Base-by-base conservation (phyloP, 176 grass and related monocot species). In the Puya raimondii region DNA sequence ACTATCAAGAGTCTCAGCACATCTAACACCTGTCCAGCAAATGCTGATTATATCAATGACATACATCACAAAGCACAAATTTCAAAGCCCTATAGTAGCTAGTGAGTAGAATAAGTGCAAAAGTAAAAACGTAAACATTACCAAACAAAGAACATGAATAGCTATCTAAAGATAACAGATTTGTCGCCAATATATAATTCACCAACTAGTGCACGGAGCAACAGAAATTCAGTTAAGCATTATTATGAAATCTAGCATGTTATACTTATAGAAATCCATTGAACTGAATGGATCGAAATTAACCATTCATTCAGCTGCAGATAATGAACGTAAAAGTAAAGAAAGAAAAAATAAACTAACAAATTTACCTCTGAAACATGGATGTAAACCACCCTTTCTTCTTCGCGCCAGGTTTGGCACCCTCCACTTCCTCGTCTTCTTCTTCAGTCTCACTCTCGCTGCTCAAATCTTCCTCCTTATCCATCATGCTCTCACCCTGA, bases 301-400 rank as follows among this genome's bases (percentile, higher is more conserved):
- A 20, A 61, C 21, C 56, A 61, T 18, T 10, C 56, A 61, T 61
- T 61, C 56, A 61, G 21, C 1, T 20, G 56, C 26, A 4, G 15
- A 13, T 2, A 14, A 59, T 16, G 15, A 47, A 42, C 6, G 33
- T 29, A 53, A 51, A 70, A 23, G 26, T 13, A 1, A 70, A 70
- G 68, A 23, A 7, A 49, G 20, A 8, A 3, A 48, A 20, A 4
- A 20, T 15, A 69, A 69, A 51, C 23, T 42, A 42, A 42, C 33
- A 42, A 66, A 33, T 49, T 64, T 91, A 97, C 93, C 93, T 96
- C 76, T 90, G 72, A 59, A 97, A 85, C 84, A 97, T 90, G 9
- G 89, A 85, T 26, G 86, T 81, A 79, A 96, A 92, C 93, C 93
- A 97, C 12, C 93, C 83, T 56, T 92, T 92, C 76, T 91, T 91